phyloP scores from a whole-genome alignment of 352 stramenopile species.

The Globisporangium polare region DNA sequence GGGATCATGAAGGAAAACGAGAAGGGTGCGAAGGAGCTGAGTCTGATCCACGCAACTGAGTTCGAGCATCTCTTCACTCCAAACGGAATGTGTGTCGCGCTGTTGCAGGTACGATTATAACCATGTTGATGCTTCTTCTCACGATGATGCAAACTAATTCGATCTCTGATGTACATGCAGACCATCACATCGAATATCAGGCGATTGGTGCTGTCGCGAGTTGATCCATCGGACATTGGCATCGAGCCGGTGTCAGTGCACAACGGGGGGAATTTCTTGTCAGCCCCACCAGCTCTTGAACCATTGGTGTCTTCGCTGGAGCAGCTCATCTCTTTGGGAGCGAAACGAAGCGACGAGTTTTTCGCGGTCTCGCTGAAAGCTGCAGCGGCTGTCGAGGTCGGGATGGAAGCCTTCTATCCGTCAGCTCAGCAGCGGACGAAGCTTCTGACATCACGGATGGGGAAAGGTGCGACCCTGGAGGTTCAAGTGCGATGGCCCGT shows the following conservation, averaged over 20 bases:
- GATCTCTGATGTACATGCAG: constrained; percentile 22
- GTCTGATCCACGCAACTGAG: constrained; percentile 2
- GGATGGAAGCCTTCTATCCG: constrained; percentile 85
- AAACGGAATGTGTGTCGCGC: constrained; percentile 61
- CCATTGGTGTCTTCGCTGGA: constrained; percentile 64
- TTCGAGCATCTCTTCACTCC: constrained; percentile 36
- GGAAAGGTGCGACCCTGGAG: constrained; percentile 76
- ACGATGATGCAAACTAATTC: neutral
- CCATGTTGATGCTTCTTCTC: neutral
- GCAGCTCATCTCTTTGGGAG: constrained; percentile 73
- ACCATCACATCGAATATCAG: constrained; percentile 80
- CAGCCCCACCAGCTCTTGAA: constrained; percentile 56
- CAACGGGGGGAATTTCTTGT: constrained; percentile 45
- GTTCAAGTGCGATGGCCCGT: constrained; percentile 86
- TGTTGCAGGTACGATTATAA: constrained; percentile 42
- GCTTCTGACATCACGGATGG: constrained; percentile 80
- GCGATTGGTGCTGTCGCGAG: constrained; percentile 70
- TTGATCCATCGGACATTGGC: constrained; percentile 73
- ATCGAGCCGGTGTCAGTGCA: constrained; percentile 36
- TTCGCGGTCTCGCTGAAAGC: constrained; percentile 82
- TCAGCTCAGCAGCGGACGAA: constrained; percentile 80
- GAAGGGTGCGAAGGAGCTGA: neutral
- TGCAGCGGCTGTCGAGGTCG: constrained; percentile 77
- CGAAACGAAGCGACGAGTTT: constrained; percentile 76
- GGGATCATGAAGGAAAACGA: constrained; percentile 1